Evolutionary conservation across 129 eudicot species (phyloP).

Genomic region (Centella asiatica): DNA sequence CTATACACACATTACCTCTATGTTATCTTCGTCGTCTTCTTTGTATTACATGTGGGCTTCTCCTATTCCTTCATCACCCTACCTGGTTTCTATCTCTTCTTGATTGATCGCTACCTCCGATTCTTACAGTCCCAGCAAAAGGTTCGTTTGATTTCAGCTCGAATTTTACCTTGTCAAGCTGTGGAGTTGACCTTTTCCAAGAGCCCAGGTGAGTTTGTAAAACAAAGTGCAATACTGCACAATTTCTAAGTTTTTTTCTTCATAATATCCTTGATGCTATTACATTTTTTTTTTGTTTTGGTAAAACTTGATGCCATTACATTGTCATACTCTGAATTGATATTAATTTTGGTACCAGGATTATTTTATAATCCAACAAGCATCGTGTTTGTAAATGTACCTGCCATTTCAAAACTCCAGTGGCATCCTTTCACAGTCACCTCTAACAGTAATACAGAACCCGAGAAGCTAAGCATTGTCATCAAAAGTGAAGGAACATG

Average conservation of each 20-base stretch:
- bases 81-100: slow-evolving; percentile 62
- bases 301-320: no score
- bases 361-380: slow-evolving; percentile 46
- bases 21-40: slow-evolving; percentile 41
- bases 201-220: slow-evolving; percentile 26
- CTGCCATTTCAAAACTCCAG: slow-evolving; percentile 53
- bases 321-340: no score
- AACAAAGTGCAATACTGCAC: neutral
- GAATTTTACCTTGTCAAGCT: slow-evolving; percentile 44
- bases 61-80: slow-evolving; percentile 51
- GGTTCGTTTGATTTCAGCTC: slow-evolving; percentile 50
- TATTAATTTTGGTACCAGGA: slow-evolving; percentile 25
- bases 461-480: slow-evolving; percentile 52
- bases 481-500: slow-evolving; percentile 59
- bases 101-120: slow-evolving; percentile 50
- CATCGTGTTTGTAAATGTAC: slow-evolving; percentile 48
- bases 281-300: no score
- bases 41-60: slow-evolving; percentile 57
- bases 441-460: slow-evolving; percentile 48
- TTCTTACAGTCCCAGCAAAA: slow-evolving; percentile 65
- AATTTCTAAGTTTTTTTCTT: neutral
- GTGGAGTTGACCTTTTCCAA: slow-evolving; percentile 60
- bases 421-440: slow-evolving; percentile 76
- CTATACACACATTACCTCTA: slow-evolving; percentile 67
- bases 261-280: no score